phyloP scores from a whole-genome alignment of 2,329 filamentous ascomycete genomes.

The Colletotrichum orchidophilum region DNA sequence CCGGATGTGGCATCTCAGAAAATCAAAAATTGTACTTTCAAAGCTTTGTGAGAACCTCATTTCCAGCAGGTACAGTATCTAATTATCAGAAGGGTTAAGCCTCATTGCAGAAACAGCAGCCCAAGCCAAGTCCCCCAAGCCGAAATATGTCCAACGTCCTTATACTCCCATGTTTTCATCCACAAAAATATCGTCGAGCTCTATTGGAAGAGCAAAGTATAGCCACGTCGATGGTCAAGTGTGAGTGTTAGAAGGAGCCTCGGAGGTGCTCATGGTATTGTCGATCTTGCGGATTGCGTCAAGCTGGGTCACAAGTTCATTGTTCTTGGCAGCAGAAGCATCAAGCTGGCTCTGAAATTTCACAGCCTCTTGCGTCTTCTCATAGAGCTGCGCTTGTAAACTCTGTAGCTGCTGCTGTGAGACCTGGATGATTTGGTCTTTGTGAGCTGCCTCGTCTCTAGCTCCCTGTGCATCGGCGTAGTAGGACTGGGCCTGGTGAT shows the following conservation, averaged over 20 bases:
- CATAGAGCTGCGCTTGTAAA: background rate
- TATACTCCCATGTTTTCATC: background rate
- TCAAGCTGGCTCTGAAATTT: background rate
- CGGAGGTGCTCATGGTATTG: background rate
- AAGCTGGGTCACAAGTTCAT: background rate
- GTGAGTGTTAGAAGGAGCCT: background rate
- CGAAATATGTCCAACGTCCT: background rate
- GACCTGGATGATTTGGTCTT: background rate
- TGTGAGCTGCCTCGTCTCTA: too few relatives aligned
- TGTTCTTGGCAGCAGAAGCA: background rate
- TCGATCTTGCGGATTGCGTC: background rate
- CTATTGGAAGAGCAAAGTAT: accelerated
- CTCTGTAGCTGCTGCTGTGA: background rate
- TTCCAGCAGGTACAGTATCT: background rate
- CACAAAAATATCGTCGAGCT: background rate
- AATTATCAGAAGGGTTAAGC: background rate
- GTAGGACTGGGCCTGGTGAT: too few relatives aligned
- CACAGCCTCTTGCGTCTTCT: background rate
- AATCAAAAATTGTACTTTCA: background rate
- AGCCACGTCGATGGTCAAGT: too few relatives aligned
- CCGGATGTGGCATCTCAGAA: background rate
- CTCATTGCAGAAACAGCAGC: background rate
- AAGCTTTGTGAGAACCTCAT: background rate
- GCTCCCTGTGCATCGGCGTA: background rate
- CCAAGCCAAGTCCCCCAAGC: background rate